Evolutionary conservation across 805 yeast species (phyloP).

Genomic region (Saccharomycopsis fermentans): DNA sequence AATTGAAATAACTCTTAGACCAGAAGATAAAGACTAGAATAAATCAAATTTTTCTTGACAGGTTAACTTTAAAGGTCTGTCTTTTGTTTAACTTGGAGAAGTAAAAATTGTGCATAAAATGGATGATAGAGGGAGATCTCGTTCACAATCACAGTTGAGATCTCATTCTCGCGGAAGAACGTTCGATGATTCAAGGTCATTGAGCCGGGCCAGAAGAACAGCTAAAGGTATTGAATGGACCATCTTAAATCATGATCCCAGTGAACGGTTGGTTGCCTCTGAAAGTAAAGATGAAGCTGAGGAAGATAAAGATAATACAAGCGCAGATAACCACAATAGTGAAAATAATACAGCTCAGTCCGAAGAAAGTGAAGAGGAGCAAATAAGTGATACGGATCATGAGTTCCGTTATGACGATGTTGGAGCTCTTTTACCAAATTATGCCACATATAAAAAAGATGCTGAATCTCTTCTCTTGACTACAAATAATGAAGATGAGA

Average conservation of each 20-base stretch:
- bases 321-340: neutral
- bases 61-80: neutral
- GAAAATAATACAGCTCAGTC: neutral
- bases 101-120: neutral
- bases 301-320: neutral
- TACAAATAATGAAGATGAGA: neutral
- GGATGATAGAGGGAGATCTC: neutral
- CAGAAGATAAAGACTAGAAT: too few relatives aligned
- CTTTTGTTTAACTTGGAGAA: neutral
- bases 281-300: constrained; percentile 1
- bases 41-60: neutral
- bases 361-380: constrained; percentile 44
- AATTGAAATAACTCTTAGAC: too few relatives aligned
- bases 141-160: neutral
- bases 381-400: constrained; percentile 46
- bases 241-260: constrained; percentile 64
- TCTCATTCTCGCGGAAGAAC: constrained; percentile 11
- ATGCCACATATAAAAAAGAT: constrained; percentile 26
- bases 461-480: neutral
- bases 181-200: constrained; percentile 8
- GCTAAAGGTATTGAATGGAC: constrained; percentile 41
- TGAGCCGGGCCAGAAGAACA: constrained; percentile 10
- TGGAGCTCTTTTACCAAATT: constrained; percentile 48
- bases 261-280: constrained; percentile 38
- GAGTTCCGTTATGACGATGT: constrained; percentile 50